Percentiles rank a stretch among this genome's conserved stretches.
Evolutionary conservation across 441 rosid genomes (phyloP).

Genomic region (Erodium moschatum): DNA sequence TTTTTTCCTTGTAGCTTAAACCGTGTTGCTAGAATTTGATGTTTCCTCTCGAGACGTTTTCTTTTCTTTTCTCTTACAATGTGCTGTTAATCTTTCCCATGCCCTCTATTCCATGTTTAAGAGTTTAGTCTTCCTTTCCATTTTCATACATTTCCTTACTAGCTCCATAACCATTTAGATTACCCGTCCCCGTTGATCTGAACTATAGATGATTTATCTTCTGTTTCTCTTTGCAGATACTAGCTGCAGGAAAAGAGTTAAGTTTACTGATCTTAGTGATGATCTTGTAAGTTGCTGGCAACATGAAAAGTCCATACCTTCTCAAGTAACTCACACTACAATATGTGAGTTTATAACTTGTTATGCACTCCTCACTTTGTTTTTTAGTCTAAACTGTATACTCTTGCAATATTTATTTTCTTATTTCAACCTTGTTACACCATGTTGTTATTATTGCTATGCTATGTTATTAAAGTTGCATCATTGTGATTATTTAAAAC

Average conservation of each 20-base stretch:
- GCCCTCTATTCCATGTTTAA: background rate
- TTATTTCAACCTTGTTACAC: background rate
- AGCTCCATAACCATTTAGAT: background rate
- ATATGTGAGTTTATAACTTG: constrained; percentile 21
- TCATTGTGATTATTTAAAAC: background rate
- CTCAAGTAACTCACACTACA: constrained; percentile 6
- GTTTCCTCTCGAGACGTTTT: background rate
- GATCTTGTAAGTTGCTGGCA: constrained; percentile 16
- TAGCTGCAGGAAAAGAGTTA: constrained; percentile 31
- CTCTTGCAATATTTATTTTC: background rate
- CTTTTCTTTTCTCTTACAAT: background rate
- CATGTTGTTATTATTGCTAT: background rate
- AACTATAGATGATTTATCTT: constrained; percentile 13
- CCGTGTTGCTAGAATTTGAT: background rate
- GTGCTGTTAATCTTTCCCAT: constrained; percentile 3
- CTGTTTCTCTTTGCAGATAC: constrained; percentile 20
- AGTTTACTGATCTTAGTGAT: constrained; percentile 25
- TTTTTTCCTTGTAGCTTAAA: background rate
- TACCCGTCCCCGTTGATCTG: background rate
- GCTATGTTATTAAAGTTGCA: background rate
- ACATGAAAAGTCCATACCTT: constrained; percentile 5
- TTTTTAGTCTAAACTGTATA: background rate
- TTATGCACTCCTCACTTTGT: background rate
- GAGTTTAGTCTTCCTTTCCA: background rate
- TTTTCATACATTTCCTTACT: background rate